Evolutionary conservation across 306 rosid genomes (phyloP), one percentile per base, ranked within the genome.

Genomic region (Rosa chinensis): DNA sequence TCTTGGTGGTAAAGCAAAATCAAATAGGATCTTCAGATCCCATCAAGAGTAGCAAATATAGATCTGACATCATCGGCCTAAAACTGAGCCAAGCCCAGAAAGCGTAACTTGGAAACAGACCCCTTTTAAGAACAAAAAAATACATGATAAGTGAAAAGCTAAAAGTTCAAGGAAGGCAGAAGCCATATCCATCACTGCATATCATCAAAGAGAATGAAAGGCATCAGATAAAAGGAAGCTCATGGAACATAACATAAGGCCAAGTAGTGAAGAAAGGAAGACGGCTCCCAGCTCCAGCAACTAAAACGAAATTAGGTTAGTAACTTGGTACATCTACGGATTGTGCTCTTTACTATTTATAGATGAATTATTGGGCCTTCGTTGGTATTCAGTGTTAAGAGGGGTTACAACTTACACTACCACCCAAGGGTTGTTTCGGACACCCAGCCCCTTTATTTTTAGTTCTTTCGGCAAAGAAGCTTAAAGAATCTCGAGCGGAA

Each of bases 1-100:
- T 66, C 71, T 66, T 66, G 71, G 71, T 39, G 48, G 71, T 16
- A 37, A 66, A 39, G 47, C 45, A 39, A 3, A 17, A 66, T 66
- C 71, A 66, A 8, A 37, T 66, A 32, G 25, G 71, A 37, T 37
- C 13, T 17, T 7, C 6, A 66, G 48, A 66, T 37, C 71, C 71
- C 71, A 39, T 66, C 71, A 66, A 8, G 45, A 66, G 45, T 66
- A 66, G 71, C 71, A 66, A 66, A 66, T 66, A 66, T 39, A 37
- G 25, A 66, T 66, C 71, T 66, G 45, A 8, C 71, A 66, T 66
- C 71, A 66, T 37, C 28, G 71, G 71, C 71, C 71, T 39, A 18
- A 37, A 66, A 66, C 0, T 66, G 11, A 66, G 5, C 18, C 10
- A 7, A 66, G 18, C 11, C 11, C 12, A 39, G 47, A 9, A 66